Base-by-base conservation (phyloP, 1,284 basidiomycete genomes). In the Cutaneotrichosporon cavernicola region DNA sequence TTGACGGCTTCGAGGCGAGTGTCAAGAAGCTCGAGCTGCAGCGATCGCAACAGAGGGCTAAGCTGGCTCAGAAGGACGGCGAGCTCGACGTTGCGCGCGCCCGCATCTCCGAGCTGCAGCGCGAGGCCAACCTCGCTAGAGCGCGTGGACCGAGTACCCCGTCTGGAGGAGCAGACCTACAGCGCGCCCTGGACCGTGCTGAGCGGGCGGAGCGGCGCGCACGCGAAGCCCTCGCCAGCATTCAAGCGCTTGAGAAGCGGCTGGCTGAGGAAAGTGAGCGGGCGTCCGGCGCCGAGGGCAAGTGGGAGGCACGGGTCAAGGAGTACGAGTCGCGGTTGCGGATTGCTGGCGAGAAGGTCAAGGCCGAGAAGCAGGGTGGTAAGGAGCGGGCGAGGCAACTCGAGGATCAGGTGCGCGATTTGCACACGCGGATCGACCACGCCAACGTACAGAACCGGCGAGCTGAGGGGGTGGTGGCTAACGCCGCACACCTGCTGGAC, bases 281-380 rank as follows among this genome's bases (percentile, higher is more conserved):
- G 81, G 88, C 85, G 36, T 81, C 84, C 0, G 82, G 81, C 0
- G 89, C 90, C 0, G 92, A 93, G 74, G 83, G 79, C 66, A 97
- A 92, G 80, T 97, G 92, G 93, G 95, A 95, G 74, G 92, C 88
- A 0, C 84, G 94, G 16, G 90, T 97, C 56, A 90, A 89, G 77
- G 94, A 97, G 81, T 93, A 94, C 72, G 94, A 99, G 81, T 77
- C 86, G 26, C 83, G 92, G 18, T 79, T 94, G 70, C 89, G 88
- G 76, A 87, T 88, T 0, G 91, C 92, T 0, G 93, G 96, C 73
- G 96, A 99, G 84, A 90, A 89, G 78, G 88, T 95, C 70, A 99
- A 98, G 85, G 85, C 93, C 52, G 96, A 97, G 82, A 85, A 91
- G 68, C 94, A 97, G 74, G 96, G 96, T 4, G 88, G 90, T 46